Evolutionary conservation across 257 asterid species (phyloP).

Genomic region (Fraxinus pennsylvanica): DNA sequence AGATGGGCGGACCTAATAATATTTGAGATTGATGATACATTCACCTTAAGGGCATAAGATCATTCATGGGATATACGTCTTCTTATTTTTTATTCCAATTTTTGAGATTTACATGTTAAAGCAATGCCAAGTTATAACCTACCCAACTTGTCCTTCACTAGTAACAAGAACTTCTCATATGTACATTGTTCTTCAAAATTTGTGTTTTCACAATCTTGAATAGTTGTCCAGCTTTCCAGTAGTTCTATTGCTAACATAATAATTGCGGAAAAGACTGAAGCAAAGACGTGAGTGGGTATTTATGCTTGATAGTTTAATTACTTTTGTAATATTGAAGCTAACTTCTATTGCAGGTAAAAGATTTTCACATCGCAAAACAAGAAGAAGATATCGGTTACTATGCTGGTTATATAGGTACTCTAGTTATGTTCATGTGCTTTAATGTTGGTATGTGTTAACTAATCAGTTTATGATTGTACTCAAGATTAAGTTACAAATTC

Average conservation of each 20-base stretch:
- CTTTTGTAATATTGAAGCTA: not conserved
- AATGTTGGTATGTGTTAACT: not conserved
- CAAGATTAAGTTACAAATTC: not conserved
- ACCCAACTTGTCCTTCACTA: not conserved
- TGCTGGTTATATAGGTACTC: conserved; percentile 73
- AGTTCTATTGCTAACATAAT: not conserved
- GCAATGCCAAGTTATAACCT: not conserved
- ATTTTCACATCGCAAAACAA: conserved; percentile 65
- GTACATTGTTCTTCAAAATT: not conserved
- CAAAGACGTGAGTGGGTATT: not conserved
- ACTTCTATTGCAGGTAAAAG: conserved; percentile 50
- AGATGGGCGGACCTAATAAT: too few relatives aligned
- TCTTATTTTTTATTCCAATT: not conserved
- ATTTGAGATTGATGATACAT: not conserved
- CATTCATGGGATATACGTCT: not conserved
- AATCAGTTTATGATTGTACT: conserved; percentile 3
- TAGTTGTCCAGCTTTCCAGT: not conserved
- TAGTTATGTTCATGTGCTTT: not conserved
- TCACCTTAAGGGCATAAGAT: not conserved
- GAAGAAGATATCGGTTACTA: conserved; percentile 79
- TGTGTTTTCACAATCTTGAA: not conserved
- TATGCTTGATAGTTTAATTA: not conserved
- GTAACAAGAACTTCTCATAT: not conserved
- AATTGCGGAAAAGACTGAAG: not conserved
- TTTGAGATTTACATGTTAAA: not conserved